Conservation (phyloP, 106 monocot species). For the Xerophyta viscosa region DNA sequence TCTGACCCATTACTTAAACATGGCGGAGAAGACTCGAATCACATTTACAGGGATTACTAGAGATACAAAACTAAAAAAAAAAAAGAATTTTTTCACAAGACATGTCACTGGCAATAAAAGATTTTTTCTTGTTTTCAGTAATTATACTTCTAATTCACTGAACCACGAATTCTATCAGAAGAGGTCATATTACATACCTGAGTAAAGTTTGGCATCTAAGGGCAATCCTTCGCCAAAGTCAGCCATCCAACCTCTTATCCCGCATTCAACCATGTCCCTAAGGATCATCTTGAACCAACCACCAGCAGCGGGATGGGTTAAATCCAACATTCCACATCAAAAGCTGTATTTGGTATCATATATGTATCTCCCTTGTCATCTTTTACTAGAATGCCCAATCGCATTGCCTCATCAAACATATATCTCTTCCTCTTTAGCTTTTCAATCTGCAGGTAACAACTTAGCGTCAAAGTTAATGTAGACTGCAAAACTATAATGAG, state of each 20-base stretch:
- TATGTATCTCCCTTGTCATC: conserved; percentile 42
- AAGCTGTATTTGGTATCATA: conserved; percentile 79
- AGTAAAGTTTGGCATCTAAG: conserved; percentile 57
- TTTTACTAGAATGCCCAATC: conserved; percentile 52
- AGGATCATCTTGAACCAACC: conserved; percentile 72
- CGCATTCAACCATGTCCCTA: conserved; percentile 59
- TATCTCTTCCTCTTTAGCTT: conserved; percentile 52
- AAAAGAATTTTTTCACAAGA: no score
- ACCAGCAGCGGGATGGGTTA: conserved; percentile 50
- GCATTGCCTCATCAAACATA: conserved; percentile 59
- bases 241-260: conserved; percentile 85
- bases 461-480: no score
- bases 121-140: no score
- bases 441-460: no score
- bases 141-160: no score
- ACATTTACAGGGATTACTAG: no score
- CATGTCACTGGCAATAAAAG: no score
- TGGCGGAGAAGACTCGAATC: no score
- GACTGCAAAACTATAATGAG: no score
- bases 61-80: no score
- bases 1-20: no score
- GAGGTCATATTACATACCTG: conserved; percentile 32
- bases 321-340: conserved; percentile 79
- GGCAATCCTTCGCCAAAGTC: conserved; percentile 94
- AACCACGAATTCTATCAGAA: no score